A percentile compares a stretch with the other conserved stretches of the same genome.
These are phyloP conservation scores for Rhododendron ovatum DNA, from an alignment of 148 eudicot species.

Conservation along the genomic window DNA sequence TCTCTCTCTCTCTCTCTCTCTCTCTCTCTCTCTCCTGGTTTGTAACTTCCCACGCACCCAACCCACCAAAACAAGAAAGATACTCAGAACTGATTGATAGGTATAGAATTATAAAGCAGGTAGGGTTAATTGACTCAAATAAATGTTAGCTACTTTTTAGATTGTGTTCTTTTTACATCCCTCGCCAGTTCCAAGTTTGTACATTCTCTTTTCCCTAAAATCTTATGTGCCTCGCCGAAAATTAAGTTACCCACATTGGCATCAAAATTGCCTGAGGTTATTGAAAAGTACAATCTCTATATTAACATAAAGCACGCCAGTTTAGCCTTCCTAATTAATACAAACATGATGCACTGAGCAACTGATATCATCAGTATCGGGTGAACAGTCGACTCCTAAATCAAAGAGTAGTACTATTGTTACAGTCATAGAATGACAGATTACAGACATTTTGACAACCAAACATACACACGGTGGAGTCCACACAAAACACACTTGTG, in stretches of 20 bases:
- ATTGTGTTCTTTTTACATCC: background rate
- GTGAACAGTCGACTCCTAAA: background rate
- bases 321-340: background rate
- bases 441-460: background rate
- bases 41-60: no score
- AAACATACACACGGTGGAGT: background rate
- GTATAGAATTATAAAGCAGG: background rate
- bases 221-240: background rate
- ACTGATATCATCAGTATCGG: background rate
- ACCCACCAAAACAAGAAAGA: no score
- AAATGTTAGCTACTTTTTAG: background rate
- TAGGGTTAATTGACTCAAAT: background rate
- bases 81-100: background rate
- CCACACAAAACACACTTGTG: background rate
- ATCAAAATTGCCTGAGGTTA: background rate
- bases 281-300: background rate
- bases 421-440: background rate
- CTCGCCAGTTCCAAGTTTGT: background rate
- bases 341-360: background rate
- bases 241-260: background rate
- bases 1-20: no score
- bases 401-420: background rate
- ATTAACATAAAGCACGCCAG: background rate
- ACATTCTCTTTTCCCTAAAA: background rate
- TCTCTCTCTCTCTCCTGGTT: no score